Evolutionary conservation across 116 monocot species (phyloP).

Genomic region (Trichopus zeylanicus): DNA sequence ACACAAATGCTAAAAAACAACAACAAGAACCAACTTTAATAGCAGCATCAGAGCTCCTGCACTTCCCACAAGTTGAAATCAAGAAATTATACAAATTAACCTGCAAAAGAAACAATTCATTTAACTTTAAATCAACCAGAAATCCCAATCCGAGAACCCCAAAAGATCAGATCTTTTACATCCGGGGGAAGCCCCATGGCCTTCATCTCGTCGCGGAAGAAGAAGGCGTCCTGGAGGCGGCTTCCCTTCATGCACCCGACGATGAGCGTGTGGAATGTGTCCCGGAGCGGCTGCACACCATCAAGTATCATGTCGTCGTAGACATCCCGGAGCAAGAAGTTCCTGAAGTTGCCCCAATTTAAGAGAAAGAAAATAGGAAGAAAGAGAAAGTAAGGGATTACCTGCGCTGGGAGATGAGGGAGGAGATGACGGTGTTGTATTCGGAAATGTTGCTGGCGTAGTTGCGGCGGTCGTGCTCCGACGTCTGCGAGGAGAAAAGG

Average conservation of each 20-base stretch:
- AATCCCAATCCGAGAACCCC: background rate
- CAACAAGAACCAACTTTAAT: conserved; percentile 31
- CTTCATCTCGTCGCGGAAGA: conserved; percentile 92
- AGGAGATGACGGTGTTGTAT: conserved; percentile 89
- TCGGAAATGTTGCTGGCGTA: conserved; percentile 89
- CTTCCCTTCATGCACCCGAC: conserved; percentile 90
- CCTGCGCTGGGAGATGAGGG: conserved; percentile 81
- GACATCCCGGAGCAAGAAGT: conserved; percentile 76
- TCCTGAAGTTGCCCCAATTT: conserved; percentile 18
- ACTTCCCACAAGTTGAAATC: conserved; percentile 92
- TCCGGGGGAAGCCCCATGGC: conserved; percentile 77
- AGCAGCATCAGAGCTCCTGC: conserved; percentile 78
- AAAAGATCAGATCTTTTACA: conserved; percentile 25
- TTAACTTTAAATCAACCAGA: too few relatives aligned
- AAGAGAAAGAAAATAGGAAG: background rate
- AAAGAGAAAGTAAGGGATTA: background rate
- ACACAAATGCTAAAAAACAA: conserved; percentile 1
- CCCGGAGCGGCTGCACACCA: conserved; percentile 74
- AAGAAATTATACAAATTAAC: conserved; percentile 91
- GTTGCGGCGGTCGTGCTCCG: conserved; percentile 68
- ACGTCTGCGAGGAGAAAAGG: conserved; percentile 20
- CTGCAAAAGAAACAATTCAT: conserved; percentile 30
- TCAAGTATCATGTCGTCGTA: conserved; percentile 98
- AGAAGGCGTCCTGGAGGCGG: conserved; percentile 86
- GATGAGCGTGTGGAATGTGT: conserved; percentile 80